Conservation (phyloP, 352 stramenopile species). For the Thraustochytrium striatum region DNA sequence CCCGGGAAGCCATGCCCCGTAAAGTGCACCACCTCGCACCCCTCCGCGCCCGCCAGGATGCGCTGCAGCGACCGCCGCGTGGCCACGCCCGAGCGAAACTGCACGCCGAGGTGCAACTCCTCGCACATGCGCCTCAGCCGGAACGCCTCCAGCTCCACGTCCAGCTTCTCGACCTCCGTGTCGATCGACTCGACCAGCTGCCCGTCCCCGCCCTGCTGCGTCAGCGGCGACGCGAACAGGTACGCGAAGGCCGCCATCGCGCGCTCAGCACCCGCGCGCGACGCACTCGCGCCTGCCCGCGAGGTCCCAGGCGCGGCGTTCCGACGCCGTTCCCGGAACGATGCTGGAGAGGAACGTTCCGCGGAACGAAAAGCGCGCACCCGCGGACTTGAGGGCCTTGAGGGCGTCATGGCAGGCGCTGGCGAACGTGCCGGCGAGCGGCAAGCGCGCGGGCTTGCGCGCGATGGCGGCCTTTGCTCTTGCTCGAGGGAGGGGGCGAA, state of each 20-base stretch:
- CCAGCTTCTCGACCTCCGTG: constrained; percentile 27
- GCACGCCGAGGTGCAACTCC: not conserved
- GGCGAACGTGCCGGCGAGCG: too few relatives aligned
- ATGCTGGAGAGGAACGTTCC: too few relatives aligned
- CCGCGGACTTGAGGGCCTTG: too few relatives aligned
- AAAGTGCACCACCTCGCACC: constrained; percentile 56
- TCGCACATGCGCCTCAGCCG: constrained; percentile 32
- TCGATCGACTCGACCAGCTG: constrained; percentile 1
- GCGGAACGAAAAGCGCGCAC: too few relatives aligned
- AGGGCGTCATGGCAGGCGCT: too few relatives aligned
- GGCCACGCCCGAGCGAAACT: not conserved
- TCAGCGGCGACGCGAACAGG: constrained; percentile 37
- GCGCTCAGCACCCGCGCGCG: not conserved
- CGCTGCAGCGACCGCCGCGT: not conserved
- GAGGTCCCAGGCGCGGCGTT: too few relatives aligned
- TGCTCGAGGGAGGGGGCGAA: too few relatives aligned
- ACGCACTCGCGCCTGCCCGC: not conserved
- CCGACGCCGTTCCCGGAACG: too few relatives aligned
- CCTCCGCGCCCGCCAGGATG: not conserved
- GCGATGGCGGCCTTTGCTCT: too few relatives aligned
- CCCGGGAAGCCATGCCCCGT: constrained; percentile 54
- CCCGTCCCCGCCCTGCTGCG: constrained; percentile 26
- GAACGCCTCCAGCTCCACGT: constrained; percentile 28
- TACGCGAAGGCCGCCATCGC: constrained; percentile 18
- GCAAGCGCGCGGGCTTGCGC: too few relatives aligned